Conservation (phyloP, 345 rosid genomes). For the Dipteronia dyeriana region DNA sequence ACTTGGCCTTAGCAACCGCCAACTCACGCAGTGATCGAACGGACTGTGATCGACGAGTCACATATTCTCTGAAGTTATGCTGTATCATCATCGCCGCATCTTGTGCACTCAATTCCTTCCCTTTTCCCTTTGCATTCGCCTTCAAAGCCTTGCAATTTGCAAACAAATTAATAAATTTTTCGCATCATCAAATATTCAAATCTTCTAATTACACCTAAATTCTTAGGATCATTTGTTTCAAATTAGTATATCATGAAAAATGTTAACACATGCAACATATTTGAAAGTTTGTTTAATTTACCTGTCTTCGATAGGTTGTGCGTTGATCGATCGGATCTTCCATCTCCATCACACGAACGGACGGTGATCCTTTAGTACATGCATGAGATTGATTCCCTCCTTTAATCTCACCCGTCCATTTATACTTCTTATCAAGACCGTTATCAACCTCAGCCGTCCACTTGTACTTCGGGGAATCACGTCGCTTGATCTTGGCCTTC, state of each 20-base stretch:
- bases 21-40: conserved; percentile 17
- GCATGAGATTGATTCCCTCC: not conserved
- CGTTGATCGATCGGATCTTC: not conserved
- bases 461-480: not conserved
- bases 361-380: not conserved
- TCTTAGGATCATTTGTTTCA: too few species aligned
- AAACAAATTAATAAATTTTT: too few species aligned
- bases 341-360: conserved; percentile 4
- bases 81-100: not conserved
- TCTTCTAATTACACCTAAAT: too few species aligned
- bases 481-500: not conserved
- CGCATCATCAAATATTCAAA: too few species aligned
- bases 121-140: not conserved
- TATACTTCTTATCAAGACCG: not conserved
- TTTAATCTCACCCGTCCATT: conserved; percentile 4
- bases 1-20: conserved; percentile 18
- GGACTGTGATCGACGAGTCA: conserved; percentile 10
- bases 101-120: not conserved
- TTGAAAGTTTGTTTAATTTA: not conserved
- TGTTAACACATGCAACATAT: too few species aligned
- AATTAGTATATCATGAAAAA: too few species aligned
- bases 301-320: not conserved
- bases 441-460: not conserved
- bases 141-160: not conserved
- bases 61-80: conserved; percentile 4